A percentile compares a stretch with the other conserved stretches of the same genome.
Conservation (phyloP, 352 stramenopile genomes). For the Phytopythium litorale region DNA sequence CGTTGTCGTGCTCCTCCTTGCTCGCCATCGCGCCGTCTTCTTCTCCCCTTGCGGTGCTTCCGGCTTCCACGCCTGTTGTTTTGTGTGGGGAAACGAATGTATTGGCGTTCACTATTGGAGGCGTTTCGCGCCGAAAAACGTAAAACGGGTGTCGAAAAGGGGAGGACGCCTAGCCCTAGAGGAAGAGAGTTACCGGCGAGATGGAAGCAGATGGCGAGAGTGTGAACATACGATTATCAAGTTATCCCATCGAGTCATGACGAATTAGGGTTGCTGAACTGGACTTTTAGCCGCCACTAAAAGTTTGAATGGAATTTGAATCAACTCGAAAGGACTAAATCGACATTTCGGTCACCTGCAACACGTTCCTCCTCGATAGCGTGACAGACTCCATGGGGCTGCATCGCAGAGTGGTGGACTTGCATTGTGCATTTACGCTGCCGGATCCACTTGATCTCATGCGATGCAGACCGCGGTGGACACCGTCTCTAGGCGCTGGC, state of each 20-base stretch:
- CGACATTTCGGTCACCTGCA: too few species aligned
- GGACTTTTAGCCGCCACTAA: background rate
- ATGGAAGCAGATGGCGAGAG: background rate
- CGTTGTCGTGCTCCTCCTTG: constrained; percentile 85
- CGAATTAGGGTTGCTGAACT: background rate
- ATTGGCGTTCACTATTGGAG: too few species aligned
- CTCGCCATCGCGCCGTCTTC: constrained; percentile 42
- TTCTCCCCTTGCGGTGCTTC: too few species aligned
- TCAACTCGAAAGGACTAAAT: background rate
- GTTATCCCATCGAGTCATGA: background rate
- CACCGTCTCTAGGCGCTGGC: background rate
- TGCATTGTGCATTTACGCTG: background rate
- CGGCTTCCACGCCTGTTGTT: background rate
- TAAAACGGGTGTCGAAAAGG: background rate
- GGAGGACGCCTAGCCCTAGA: background rate
- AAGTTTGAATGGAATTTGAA: background rate
- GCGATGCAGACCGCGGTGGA: background rate
- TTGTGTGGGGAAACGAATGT: constrained; percentile 9
- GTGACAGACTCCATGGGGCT: too few species aligned
- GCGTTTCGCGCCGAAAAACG: constrained; percentile 13
- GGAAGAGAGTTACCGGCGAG: background rate
- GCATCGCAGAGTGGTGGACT: background rate
- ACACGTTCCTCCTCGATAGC: too few species aligned
- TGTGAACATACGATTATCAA: background rate
- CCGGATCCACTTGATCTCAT: background rate